Base-by-base conservation (phyloP, 2,329 filamentous ascomycete species). In the Diaporthe sp. region DNA sequence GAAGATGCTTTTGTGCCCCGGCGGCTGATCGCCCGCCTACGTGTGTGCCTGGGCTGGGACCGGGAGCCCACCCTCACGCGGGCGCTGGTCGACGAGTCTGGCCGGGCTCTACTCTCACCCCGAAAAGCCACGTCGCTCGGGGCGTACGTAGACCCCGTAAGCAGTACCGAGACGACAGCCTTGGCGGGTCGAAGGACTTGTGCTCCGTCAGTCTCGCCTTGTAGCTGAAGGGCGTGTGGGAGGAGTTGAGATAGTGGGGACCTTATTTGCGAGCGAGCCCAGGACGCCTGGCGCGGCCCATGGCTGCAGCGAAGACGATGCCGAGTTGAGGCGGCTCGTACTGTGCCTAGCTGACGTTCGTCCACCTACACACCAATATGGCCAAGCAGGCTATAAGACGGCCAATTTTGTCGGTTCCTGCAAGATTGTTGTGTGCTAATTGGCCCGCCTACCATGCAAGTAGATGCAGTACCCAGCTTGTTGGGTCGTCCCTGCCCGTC, bases 401-500 rank as follows among this genome's bases (percentile, higher is more conserved):
- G 62, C 22, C 44, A n/a, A 68, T 17, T 51, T 49, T 10, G 28
- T 25, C 12, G 34, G 31, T 39, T 34, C 44, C 46, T 51, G 46
- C 12, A 17, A n/a, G 44, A 17, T n/a, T 25, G 13, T 51, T 37
- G 22, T 39, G 65, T 39, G 65, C 31, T 39, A 25, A 39, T 68
- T 68, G 65, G 65, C 65, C 22, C 31, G 46, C 28, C 22, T 7
- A 28, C 17, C 39, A 31, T 53, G 31, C 28, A 53, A 39, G 65
- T 4, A 39, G 22, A 17, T 15, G 31, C 22, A 53, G 46, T 19
- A 7, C 31, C 65, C 46, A 39, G 22, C 31, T 15, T 37, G 46
- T 68, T 68, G 65, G 65, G 65, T 39, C 65, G 65, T 68, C 46
- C 65, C 65, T 68, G 65, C 15, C 31, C 19, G 44, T 7, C 19